Percentiles rank a stretch among this genome's conserved stretches.
Conservation (phyloP, 257 asterid genomes). For the Solanum chilense region DNA sequence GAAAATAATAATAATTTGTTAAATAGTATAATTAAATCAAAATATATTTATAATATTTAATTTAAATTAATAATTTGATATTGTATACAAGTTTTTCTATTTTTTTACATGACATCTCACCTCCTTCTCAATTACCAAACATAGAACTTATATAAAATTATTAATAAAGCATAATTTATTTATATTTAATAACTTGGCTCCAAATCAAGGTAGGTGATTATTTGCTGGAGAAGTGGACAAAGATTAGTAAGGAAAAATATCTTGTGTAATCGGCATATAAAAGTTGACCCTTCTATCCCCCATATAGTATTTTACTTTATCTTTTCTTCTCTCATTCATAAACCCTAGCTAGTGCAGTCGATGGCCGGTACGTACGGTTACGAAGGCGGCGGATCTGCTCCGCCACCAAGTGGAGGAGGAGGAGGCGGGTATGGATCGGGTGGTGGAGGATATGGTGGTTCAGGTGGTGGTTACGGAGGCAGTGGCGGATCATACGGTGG, state of each 20-base stretch:
- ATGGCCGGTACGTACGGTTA: slow-evolving; percentile 8
- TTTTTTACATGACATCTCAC: no score
- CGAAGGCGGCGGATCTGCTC: slow-evolving; percentile 10
- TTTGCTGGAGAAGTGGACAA: background rate
- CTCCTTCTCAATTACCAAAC: no score
- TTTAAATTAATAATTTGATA: no score
- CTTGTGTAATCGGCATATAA: background rate
- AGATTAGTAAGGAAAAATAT: background rate
- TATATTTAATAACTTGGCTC: background rate
- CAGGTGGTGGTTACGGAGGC: slow-evolving; percentile 44
- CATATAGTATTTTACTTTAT: background rate
- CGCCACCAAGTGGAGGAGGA: background rate
- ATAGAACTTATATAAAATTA: no score
- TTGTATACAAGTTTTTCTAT: no score
- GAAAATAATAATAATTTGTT: no score
- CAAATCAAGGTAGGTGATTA: background rate
- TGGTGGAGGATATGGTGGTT: slow-evolving; percentile 39
- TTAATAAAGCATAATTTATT: no score
- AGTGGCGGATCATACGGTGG: background rate
- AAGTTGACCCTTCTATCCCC: background rate
- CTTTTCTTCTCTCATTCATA: background rate
- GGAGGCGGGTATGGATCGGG: background rate
- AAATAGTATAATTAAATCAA: no score
- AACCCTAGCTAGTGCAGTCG: slow-evolving; percentile 2
- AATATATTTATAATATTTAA: no score